phyloP scores from a whole-genome alignment of 352 stramenopile species.

The Globisporangium perplexum region DNA sequence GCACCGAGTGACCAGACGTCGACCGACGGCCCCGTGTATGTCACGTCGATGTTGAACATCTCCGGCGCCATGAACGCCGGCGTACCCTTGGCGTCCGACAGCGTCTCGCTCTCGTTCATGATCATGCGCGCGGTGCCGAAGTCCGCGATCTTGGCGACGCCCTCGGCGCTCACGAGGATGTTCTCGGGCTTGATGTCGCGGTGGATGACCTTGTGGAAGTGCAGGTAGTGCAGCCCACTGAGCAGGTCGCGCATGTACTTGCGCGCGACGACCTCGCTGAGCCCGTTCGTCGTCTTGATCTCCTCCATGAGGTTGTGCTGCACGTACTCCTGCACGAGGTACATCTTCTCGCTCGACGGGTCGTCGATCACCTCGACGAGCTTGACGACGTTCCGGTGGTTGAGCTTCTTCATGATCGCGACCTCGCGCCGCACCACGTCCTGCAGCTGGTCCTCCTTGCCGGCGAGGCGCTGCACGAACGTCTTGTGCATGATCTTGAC shows the following conservation, averaged over 20 bases:
- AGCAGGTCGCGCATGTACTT: conserved; percentile 91
- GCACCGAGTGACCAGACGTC: conserved; percentile 89
- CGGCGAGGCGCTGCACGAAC: conserved; percentile 85
- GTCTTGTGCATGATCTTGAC: conserved; percentile 90
- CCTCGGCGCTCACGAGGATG: conserved; percentile 77
- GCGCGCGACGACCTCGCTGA: conserved; percentile 61
- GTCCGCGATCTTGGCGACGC: conserved; percentile 87
- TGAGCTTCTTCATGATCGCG: conserved; percentile 96
- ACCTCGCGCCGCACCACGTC: conserved; percentile 88
- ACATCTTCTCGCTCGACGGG: conserved; percentile 91
- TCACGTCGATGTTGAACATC: conserved; percentile 89
- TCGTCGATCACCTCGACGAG: conserved; percentile 95
- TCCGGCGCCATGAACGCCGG: conserved; percentile 90
- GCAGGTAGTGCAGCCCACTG: conserved; percentile 87
- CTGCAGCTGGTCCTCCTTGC: conserved; percentile 81
- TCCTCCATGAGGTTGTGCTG: conserved; percentile 92
- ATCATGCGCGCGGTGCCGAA: conserved; percentile 89
- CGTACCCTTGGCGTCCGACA: conserved; percentile 80
- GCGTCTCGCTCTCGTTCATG: conserved; percentile 86
- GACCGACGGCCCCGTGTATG: conserved; percentile 76
- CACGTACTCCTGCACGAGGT: conserved; percentile 94
- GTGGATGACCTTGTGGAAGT: conserved; percentile 92
- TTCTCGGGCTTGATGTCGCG: conserved; percentile 91
- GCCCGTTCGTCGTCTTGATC: conserved; percentile 52
- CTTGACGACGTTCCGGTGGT: conserved; percentile 91